phyloP scores from a whole-genome alignment of 768 basidiomycete species.

The Agaricus sinodeliciosus region DNA sequence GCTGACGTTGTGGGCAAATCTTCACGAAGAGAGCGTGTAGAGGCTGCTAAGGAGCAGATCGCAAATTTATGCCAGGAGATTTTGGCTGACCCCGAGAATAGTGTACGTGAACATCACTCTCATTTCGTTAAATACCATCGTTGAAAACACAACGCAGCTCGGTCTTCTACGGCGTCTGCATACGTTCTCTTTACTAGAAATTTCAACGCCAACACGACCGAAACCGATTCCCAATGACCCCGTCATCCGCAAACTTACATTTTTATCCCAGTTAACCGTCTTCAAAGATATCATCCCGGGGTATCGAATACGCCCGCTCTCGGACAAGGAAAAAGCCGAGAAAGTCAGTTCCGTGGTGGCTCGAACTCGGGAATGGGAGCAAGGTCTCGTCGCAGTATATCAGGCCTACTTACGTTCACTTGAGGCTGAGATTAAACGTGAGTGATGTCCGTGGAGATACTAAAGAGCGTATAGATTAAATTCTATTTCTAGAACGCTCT shows the following conservation, averaged over 20 bases:
- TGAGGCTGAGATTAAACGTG: slow-evolving; percentile 85
- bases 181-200: slow-evolving; percentile 75
- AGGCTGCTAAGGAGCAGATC: slow-evolving; percentile 88
- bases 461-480: neutral
- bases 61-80: slow-evolving; percentile 92
- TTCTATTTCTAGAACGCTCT: slow-evolving; percentile 42
- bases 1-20: slow-evolving; percentile 60
- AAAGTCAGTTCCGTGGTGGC: slow-evolving; percentile 93
- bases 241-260: slow-evolving; percentile 79
- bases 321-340: slow-evolving; percentile 85
- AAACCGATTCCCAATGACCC: slow-evolving; percentile 73
- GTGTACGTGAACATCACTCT: slow-evolving; percentile 44
- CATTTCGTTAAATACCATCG: neutral
- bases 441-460: slow-evolving; percentile 11
- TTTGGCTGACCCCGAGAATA: slow-evolving; percentile 90
- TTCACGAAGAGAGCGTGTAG: slow-evolving; percentile 61
- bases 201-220: slow-evolving; percentile 62
- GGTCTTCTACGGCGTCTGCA: slow-evolving; percentile 85
- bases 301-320: slow-evolving; percentile 88
- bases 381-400: slow-evolving; percentile 84
- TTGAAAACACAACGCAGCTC: slow-evolving; percentile 40
- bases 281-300: slow-evolving; percentile 96
- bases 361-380: slow-evolving; percentile 90
- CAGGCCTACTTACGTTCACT: slow-evolving; percentile 82
- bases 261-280: slow-evolving; percentile 86